These are phyloP conservation scores for Strobilomyces dryophilus DNA, from an alignment of 768 basidiomycete genomes.

Conservation along the genomic window DNA sequence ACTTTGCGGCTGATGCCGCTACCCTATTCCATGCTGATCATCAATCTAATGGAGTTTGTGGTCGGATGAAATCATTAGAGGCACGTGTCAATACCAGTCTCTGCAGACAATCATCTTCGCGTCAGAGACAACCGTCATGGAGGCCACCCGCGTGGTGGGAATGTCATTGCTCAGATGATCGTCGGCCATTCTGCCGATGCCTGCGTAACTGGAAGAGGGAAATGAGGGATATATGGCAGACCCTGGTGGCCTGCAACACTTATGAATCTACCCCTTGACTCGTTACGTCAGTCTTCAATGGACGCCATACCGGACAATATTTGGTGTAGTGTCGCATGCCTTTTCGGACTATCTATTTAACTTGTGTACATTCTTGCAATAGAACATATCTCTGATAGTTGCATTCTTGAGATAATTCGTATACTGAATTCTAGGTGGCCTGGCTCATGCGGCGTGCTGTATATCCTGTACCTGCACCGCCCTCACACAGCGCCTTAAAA, in stretches of 20 bases:
- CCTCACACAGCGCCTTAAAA: not conserved
- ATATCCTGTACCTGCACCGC: slow-evolving; percentile 7
- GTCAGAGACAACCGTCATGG: slow-evolving; percentile 20
- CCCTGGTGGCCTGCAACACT: slow-evolving; percentile 41
- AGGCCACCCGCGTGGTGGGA: slow-evolving; percentile 34
- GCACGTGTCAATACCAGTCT: slow-evolving; percentile 4
- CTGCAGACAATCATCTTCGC: slow-evolving; percentile 4
- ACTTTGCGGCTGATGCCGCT: slow-evolving; percentile 42
- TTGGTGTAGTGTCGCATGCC: slow-evolving; percentile 1
- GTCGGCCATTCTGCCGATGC: slow-evolving; percentile 22
- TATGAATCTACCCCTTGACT: slow-evolving; percentile 34
- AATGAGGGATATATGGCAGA: slow-evolving; percentile 45
- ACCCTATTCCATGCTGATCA: slow-evolving; percentile 41
- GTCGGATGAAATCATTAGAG: slow-evolving; percentile 2
- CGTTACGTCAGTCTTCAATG: not conserved
- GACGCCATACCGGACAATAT: not conserved
- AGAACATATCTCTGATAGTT: not conserved
- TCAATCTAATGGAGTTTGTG: slow-evolving; percentile 13
- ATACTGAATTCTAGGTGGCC: not conserved
- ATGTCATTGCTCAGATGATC: slow-evolving; percentile 24
- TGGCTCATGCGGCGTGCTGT: slow-evolving; percentile 6
- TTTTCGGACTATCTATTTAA: slow-evolving; percentile 1
- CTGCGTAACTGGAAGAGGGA: slow-evolving; percentile 36
- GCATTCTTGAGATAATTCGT: not conserved
- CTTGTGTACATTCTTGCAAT: not conserved